phyloP scores from a whole-genome alignment of 208 protist genomes.

The Crithidia bombi region DNA sequence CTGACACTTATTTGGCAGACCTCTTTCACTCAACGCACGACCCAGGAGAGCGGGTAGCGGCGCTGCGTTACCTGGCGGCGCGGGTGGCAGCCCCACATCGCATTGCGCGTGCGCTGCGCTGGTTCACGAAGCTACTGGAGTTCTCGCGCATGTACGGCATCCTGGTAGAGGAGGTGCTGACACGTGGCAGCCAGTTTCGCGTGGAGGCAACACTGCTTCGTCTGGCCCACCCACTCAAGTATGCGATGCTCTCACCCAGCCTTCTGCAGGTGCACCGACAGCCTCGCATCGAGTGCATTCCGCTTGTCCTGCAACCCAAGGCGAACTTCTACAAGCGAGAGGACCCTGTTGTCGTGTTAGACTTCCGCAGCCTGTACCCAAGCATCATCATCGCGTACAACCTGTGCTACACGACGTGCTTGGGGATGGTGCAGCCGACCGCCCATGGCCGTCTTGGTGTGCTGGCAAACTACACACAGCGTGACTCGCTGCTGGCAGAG shows the following conservation, averaged over 20 bases:
- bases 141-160: constrained; percentile 87
- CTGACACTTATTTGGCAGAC: constrained; percentile 49
- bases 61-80: constrained; percentile 59
- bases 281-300: constrained; percentile 77
- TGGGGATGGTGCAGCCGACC: constrained; percentile 63
- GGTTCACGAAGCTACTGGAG: constrained; percentile 61
- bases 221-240: constrained; percentile 67
- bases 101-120: constrained; percentile 61
- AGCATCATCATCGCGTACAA: constrained; percentile 99
- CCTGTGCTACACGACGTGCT: constrained; percentile 97
- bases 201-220: constrained; percentile 86
- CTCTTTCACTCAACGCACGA: constrained; percentile 34
- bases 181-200: constrained; percentile 84
- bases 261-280: constrained; percentile 61
- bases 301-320: constrained; percentile 81
- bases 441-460: constrained; percentile 69
- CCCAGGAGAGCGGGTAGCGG: constrained; percentile 21
- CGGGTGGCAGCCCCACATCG: constrained; percentile 55
- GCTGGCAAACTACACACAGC: constrained; percentile 50
- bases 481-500: constrained; percentile 58
- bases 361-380: constrained; percentile 99
- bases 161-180: constrained; percentile 71
- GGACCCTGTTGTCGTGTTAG: constrained; percentile 97
- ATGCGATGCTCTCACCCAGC: constrained; percentile 73
- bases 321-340: constrained; percentile 61